Conservation (phyloP, 805 yeast genomes). For the Yamadazyma laniorum region DNA sequence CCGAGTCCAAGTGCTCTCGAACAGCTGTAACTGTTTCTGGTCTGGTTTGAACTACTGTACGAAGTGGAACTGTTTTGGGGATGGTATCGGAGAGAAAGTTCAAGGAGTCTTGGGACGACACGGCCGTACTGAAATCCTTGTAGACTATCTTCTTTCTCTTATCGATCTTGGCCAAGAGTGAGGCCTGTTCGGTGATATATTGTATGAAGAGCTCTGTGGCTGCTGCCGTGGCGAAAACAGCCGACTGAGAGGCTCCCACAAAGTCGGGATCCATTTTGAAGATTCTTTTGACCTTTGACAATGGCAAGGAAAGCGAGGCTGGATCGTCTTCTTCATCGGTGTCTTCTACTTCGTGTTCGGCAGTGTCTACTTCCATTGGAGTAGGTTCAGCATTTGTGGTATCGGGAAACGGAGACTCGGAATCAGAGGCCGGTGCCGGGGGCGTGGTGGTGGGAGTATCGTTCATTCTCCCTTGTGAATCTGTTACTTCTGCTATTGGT, state of each 20-base stretch:
- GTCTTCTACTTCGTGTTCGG: too few species aligned
- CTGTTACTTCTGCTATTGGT: conserved; percentile 1
- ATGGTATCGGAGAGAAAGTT: conserved; percentile 64
- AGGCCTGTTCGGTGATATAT: conserved; percentile 69
- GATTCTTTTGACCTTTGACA: conserved; percentile 67
- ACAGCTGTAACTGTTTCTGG: conserved; percentile 6
- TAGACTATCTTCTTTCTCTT: conserved; percentile 70
- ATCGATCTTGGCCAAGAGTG: conserved; percentile 59
- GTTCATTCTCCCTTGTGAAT: background rate
- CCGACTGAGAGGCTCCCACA: conserved; percentile 61
- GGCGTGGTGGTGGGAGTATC: conserved; percentile 25
- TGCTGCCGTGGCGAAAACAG: conserved; percentile 73
- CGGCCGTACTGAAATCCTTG: conserved; percentile 67
- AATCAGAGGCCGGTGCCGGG: conserved; percentile 14
- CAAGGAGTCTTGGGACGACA: conserved; percentile 55
- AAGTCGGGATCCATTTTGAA: conserved; percentile 77
- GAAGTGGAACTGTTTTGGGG: conserved; percentile 57
- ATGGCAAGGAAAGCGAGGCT: conserved; percentile 47
- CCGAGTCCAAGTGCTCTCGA: too few species aligned
- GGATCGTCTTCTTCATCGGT: conserved; percentile 24
- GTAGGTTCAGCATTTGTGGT: conserved; percentile 3
- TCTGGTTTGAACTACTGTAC: conserved; percentile 36
- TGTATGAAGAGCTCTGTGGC: conserved; percentile 76
- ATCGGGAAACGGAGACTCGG: conserved; percentile 6
- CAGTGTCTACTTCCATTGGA: conserved; percentile 4